Base-by-base conservation (phyloP, 768 basidiomycete species). In the Trametes cingulata region DNA sequence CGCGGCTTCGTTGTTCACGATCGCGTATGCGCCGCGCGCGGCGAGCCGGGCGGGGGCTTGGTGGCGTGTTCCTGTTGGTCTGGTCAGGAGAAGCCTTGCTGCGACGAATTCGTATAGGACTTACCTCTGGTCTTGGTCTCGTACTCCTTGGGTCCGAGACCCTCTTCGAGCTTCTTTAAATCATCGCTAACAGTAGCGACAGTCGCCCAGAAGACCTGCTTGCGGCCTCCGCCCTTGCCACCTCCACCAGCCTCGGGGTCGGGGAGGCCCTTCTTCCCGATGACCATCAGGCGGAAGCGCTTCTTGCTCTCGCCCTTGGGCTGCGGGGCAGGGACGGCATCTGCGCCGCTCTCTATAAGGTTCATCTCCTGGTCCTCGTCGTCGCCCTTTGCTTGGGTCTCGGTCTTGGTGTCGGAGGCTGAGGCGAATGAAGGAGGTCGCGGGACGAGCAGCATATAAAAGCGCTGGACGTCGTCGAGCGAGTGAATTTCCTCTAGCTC, bases 51-150 rank as follows among this genome's bases (percentile, higher is more conserved):
- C 79, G 0, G 81, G 74, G 3, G 73, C 80, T 60, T 82, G 77
- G 53, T 85, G 81, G 13, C 85, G 77, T 0, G 78, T 75, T 7
- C 83, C 84, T 58, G 20, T 47, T 7, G 19, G 41, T 17, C 46
- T 47, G 25, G 33, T 40, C 49, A 51, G 36, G 12, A n/a, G 9
- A 14, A 3, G 6, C 13, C 8, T 17, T 12, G 20, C 22, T 10
- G 17, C 33, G 20, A 19, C 37, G 22, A 24, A 29, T 6, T 4
- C 66, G 17, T n/a, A 33, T n/a, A 13, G 7, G 6, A 24, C 72
- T 36, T 36, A 82, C 84, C 83, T 70, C 79, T 73, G 8, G 85
- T 87, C 70, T 85, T 85, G 0, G 86, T 88, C 65, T 85, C 80
- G 64, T 85, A 86, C 2, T 74, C 74, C 67, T 78, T 81, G 47